Evolutionary conservation across 345 rosid genomes (phyloP).

Genomic region (Melaleuca quinquenervia): DNA sequence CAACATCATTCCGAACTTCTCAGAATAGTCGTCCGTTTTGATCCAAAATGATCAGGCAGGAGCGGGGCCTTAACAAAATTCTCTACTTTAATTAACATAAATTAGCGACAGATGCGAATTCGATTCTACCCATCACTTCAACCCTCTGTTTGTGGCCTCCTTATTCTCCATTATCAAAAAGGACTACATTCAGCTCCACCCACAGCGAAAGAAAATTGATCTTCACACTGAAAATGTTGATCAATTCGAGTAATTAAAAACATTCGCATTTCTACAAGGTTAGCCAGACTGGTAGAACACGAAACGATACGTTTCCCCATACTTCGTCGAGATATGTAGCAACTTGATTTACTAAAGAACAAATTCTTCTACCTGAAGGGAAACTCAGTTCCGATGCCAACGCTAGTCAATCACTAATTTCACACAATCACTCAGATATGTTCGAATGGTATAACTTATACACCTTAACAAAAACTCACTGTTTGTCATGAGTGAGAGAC

Average conservation of each 20-base stretch:
- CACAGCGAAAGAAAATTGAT: not conserved
- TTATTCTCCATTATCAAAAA: not conserved
- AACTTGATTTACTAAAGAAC: too few species aligned
- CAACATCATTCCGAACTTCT: not conserved
- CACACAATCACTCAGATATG: not conserved
- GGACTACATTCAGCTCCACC: not conserved
- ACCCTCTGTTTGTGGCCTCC: not conserved
- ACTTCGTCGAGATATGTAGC: too few species aligned
- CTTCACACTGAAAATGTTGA: not conserved
- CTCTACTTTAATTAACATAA: not conserved
- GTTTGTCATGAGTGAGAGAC: not conserved
- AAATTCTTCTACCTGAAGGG: not conserved
- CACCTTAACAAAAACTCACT: not conserved
- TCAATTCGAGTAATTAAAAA: not conserved
- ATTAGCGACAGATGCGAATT: not conserved
- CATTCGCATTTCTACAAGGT: not conserved
- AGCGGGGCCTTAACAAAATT: not conserved
- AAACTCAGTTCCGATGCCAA: not conserved
- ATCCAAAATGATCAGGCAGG: not conserved
- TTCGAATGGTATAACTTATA: not conserved
- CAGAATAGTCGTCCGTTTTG: not conserved
- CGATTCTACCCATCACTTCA: not conserved
- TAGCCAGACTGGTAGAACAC: not conserved
- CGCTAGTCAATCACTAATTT: not conserved
- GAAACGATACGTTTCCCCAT: too few species aligned